Conservation (phyloP, 331 rosid genomes). For the Quercus lobata region DNA sequence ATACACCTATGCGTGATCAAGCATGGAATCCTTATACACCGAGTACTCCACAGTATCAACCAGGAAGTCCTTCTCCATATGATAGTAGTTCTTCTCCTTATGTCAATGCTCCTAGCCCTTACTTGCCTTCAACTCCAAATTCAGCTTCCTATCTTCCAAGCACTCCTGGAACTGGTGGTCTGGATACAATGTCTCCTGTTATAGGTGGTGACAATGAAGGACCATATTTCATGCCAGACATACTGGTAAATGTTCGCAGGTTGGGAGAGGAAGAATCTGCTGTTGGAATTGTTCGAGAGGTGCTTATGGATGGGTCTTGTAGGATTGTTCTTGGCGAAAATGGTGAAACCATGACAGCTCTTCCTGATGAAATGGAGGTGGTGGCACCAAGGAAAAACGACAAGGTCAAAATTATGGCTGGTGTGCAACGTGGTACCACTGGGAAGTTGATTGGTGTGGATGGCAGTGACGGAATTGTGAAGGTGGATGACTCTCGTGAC, state of each 20-base stretch:
- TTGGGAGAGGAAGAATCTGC: not conserved
- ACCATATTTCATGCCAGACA: slow-evolving; percentile 81
- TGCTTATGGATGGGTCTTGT: no score
- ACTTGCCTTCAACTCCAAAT: slow-evolving; percentile 96
- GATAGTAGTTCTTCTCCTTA: slow-evolving; percentile 53
- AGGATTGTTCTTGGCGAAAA: not conserved
- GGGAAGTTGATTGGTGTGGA: no score
- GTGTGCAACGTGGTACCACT: no score
- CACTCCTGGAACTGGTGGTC: slow-evolving; percentile 95
- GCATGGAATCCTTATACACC: slow-evolving; percentile 99
- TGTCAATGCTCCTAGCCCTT: slow-evolving; percentile 98
- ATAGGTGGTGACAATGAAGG: slow-evolving; percentile 89
- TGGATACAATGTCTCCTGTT: slow-evolving; percentile 95
- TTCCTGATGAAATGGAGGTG: no score
- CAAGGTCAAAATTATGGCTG: no score
- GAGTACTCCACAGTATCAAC: slow-evolving; percentile 83
- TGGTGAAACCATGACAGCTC: no score
- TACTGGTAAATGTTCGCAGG: slow-evolving; percentile 77
- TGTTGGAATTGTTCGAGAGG: no score
- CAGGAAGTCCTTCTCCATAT: slow-evolving; percentile 82
- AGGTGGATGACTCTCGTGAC: no score
- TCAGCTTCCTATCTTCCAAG: slow-evolving; percentile 96
- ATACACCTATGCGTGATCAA: slow-evolving; percentile 89
- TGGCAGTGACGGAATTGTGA: no score
- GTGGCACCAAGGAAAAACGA: no score